Conservation (phyloP, 2,329 filamentous ascomycete genomes). For the Pyrenochaeta sp. region DNA sequence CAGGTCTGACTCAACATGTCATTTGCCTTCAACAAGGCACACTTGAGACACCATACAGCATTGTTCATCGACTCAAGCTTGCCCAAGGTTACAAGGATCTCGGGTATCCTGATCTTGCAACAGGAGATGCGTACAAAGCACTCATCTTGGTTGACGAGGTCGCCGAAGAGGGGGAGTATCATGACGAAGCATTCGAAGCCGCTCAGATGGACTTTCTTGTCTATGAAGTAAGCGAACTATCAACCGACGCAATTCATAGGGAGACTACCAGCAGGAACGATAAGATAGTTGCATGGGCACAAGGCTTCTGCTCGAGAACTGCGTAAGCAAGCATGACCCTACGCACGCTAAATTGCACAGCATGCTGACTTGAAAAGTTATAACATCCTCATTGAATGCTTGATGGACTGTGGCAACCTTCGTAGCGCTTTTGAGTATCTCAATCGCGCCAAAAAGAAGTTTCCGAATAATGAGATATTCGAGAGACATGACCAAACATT, state of each 20-base stretch:
- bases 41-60: slow-evolving; percentile 46
- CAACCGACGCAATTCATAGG: slow-evolving; percentile 6
- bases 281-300: slow-evolving; percentile 27
- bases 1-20: slow-evolving; percentile 26
- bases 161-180: slow-evolving; percentile 79
- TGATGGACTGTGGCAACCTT: slow-evolving; percentile 69
- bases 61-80: slow-evolving; percentile 62
- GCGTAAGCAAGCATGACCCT: slow-evolving; percentile 36
- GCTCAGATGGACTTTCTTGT: slow-evolving; percentile 48
- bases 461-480: slow-evolving; percentile 65
- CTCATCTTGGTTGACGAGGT: slow-evolving; percentile 87
- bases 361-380: slow-evolving; percentile 32
- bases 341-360: not conserved
- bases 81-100: slow-evolving; percentile 75
- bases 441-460: slow-evolving; percentile 64
- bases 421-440: slow-evolving; percentile 73
- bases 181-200: slow-evolving; percentile 69
- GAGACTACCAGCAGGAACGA: slow-evolving; percentile 9
- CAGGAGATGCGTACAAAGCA: slow-evolving; percentile 88
- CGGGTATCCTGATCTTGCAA: slow-evolving; percentile 87
- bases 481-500: slow-evolving; percentile 63
- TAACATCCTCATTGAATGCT: slow-evolving; percentile 57
- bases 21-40: slow-evolving; percentile 33
- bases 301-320: slow-evolving; percentile 28
- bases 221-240: slow-evolving; percentile 14